Base-by-base conservation (phyloP, 2,329 filamentous ascomycete species). In the Fusarium succisae region DNA sequence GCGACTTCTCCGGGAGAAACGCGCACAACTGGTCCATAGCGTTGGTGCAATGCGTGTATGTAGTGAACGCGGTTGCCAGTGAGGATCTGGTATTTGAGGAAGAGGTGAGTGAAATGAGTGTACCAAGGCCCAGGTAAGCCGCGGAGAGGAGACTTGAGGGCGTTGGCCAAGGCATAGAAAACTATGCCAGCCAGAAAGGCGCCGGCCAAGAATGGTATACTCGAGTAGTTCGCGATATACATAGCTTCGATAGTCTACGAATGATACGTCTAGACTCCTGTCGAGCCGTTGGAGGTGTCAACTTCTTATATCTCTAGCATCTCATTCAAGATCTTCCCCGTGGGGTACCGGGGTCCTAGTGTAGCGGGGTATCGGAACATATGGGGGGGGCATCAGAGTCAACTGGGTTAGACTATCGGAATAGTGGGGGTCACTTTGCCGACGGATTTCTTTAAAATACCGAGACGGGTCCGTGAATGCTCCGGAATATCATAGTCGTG, bases 71-170 rank as follows among this genome's bases (percentile, higher is more conserved):
- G 56, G 1, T 51, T 64, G 1, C 73, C 70, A 1, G 51, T n/a
- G 1, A 74, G 24, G 3, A 63, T 50, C 1, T 68, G 43, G 0
- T 22, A 65, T 38, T 70, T 74, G 1, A 76, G 45, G 0, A 60
- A 14, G 3, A 74, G 28, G 1, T 66, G 56, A 3, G 64, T 76
- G 7, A 74, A 45, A 7, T 50, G 51, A 1, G 70, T 61, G 20
- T 74, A 67, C 58, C 69, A 66, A 0, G 74, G 73, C 0, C 73
- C 73, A 1, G 73, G 70, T 0, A 76, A 6, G 6, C 13, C 17
- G 1, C 48, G 26, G n/a, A 69, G 43, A 8, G 55, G 63, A 2
- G 64, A 66, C 10, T 24, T n/a, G 12, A 60, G 22, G 6, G 38
- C 32, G 4, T 32, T 66, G 5, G n/a, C 11, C 6, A 66, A 32